Evolutionary conservation across 2,329 filamentous ascomycete species (phyloP), one percentile per base, ranked within the genome.

Genomic region (Corynespora cassiicola): DNA sequence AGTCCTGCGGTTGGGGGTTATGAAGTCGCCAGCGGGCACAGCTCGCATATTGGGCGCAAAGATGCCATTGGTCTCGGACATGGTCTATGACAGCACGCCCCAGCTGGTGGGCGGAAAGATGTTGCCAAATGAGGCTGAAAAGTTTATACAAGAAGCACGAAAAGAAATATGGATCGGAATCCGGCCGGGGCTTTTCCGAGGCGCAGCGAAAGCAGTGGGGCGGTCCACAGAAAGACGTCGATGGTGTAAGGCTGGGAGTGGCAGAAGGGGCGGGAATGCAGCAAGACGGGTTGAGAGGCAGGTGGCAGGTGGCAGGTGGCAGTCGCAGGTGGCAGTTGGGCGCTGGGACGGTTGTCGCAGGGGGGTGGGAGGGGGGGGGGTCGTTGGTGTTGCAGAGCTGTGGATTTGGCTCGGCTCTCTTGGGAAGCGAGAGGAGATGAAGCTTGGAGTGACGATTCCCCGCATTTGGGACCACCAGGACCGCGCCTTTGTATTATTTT

Each of bases 1-100:
- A 74, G 74, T 73, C 57, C 64, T 73, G 56, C 63, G 65, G 50
- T 60, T 61, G 38, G 73, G 72, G 45, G 61, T 63, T 50, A 74
- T 66, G 41, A 74, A 70, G 32, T 75, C 71, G 53, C 71, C 72
- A 20, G 60, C 58, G 36, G 66, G 66, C 44, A 70, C 65, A 34
- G 57, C 57, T 52, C 66, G 65, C 66, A 70, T 67, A 28, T 69
- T 63, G 9, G 65, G 65, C 53, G 57, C 53, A 48, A 58, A 68
- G 36, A 60, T 58, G 51, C 66, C 66, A 58, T 70, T 68, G 50
- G 60, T 49, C 31, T 57, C 61, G 28, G 64, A 53, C 58, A 60
- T 61, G 50, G 36, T 50, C 43, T 33, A 33, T 26, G 45, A 43
- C 20, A 42, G 45, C 46, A 52, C 59, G 61, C 48, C 53, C 42